Base-by-base conservation (phyloP, 2,329 filamentous ascomycete genomes). In the Fusarium sp. region DNA sequence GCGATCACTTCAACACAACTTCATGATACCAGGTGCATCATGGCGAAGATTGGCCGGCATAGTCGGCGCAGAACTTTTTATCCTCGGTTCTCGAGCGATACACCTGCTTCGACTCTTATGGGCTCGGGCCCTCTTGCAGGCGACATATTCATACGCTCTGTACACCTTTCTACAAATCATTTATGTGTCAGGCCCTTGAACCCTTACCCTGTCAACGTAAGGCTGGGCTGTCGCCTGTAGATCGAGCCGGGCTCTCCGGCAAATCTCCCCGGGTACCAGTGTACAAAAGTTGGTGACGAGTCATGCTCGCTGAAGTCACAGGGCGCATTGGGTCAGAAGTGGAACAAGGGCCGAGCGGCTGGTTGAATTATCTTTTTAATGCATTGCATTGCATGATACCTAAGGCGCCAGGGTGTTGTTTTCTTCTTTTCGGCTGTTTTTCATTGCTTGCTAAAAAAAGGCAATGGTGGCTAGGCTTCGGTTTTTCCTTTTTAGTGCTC, bases 361-460 rank as follows among this genome's bases (percentile, higher is more conserved):
- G 57, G 40, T 37, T 63, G 55, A 40, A 65, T 65, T 59, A 48
- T 72, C 46, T 63, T 61, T 57, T 65, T 55, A 57, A 42, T 71
- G 55, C 47, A 66, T 57, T 65, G 55, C 52, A 57, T 59, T 70
- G 67, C 67, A 72, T 72, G 69, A 72, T 72, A 72, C 69, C 69
- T 72, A 65, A 63, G 69, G 69, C 69, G 65, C 69, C 56, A 66
- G 55, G 65, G 51, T 67, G 30, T 71, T 46, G 59, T 55, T 56
- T 54, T 20, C 29, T 32, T 53, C 41, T 37, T 37, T 37, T 37
- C 34, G 34, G 34, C 18, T 11, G 47, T 47, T 40, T 57, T 57
- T 30, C 20, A 54, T 47, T 60, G 34, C 37, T 65, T 29, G 7
- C 37, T 40, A 47, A 52, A 42, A 61, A 54, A 71, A 47, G 54